A percentile compares a stretch with the other conserved stretches of the same genome.
These are phyloP conservation scores for Solanum microdontum DNA, from an alignment of 257 asterid genomes.

Conservation along the genomic window DNA sequence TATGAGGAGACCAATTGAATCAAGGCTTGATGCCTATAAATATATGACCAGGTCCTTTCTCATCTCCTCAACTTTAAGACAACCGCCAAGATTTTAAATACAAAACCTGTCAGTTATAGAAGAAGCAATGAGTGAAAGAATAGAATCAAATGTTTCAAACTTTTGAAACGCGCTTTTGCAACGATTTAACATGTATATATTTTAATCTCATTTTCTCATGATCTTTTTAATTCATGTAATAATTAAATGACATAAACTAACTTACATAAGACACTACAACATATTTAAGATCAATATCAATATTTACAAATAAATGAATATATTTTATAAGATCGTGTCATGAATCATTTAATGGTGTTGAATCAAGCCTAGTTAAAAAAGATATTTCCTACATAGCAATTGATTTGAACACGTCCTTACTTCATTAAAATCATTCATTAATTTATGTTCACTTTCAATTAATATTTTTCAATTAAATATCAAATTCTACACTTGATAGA, in stretches of 20 bases:
- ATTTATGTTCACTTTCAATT: neutral
- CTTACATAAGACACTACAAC: neutral
- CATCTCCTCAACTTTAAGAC: neutral
- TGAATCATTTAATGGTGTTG: neutral
- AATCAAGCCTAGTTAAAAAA: neutral
- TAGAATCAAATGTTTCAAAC: neutral
- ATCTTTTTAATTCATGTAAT: neutral
- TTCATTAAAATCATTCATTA: neutral
- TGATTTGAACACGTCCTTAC: neutral
- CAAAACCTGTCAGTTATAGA: no score
- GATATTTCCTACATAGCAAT: neutral
- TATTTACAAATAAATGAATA: no score
- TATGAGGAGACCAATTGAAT: no score
- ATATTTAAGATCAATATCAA: neutral
- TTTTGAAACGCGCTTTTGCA: neutral
- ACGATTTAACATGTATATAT: no score
- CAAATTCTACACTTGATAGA: no score
- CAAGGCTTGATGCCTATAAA: no score
- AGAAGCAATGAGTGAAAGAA: neutral
- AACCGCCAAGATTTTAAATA: neutral
- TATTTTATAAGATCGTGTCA: neutral
- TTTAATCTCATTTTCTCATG: neutral
- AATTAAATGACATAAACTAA: neutral
- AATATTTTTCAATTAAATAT: no score
- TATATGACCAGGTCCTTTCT: neutral